Evolutionary conservation across 139 green algal species (phyloP).

Genomic region (Chlamydomonas eustigma): DNA sequence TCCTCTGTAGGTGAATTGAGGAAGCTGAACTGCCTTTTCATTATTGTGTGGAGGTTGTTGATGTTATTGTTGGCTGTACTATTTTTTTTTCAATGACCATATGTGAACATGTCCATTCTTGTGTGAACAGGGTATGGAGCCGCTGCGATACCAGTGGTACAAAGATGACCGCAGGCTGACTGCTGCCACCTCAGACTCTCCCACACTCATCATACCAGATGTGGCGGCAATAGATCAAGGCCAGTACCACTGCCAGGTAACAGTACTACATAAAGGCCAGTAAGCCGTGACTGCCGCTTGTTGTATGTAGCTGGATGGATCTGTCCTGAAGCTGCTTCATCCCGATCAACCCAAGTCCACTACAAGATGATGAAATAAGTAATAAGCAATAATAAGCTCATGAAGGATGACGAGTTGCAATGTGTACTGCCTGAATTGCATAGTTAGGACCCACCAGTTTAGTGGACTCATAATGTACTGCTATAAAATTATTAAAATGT

Average conservation of each 20-base stretch:
- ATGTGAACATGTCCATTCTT: neutral
- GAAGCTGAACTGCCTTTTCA: neutral
- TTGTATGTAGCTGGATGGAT: neutral
- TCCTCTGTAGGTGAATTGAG: too few species aligned
- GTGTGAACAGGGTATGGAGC: constrained; percentile 38
- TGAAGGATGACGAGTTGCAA: neutral
- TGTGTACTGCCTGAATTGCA: neutral
- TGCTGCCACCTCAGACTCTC: constrained; percentile 36
- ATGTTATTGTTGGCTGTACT: too few species aligned
- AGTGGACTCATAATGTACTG: neutral
- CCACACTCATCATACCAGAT: constrained; percentile 43
- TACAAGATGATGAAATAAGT: too few species aligned
- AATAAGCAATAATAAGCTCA: too few species aligned
- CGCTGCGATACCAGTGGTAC: constrained; percentile 56
- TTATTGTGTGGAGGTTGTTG: neutral
- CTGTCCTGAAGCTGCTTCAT: neutral
- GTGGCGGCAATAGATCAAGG: constrained; percentile 16
- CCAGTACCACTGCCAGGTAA: constrained; percentile 30
- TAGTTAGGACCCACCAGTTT: neutral
- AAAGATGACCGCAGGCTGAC: constrained; percentile 42
- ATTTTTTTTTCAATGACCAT: too few species aligned
- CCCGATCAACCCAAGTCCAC: neutral
- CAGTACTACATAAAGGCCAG: neutral
- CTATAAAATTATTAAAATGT: neutral
- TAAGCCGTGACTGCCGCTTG: too few species aligned